Percentiles rank a stretch among this genome's conserved stretches.
Evolutionary conservation across 805 yeast genomes (phyloP).

Genomic region (Nakazawaea siamensis): DNA sequence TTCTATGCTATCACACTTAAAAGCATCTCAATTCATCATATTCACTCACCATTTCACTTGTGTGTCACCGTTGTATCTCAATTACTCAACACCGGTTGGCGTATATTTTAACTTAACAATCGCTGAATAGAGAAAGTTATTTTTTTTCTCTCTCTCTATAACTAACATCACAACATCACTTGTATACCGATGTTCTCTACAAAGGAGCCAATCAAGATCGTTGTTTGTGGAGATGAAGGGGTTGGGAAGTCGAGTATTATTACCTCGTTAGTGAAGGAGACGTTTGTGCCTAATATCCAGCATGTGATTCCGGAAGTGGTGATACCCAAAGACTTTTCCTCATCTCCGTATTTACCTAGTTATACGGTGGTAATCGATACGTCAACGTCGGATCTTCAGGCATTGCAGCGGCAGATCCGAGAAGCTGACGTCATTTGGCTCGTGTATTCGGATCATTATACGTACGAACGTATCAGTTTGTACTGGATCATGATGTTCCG

Average conservation of each 20-base stretch:
- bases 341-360: constrained; percentile 49
- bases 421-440: constrained; percentile 89
- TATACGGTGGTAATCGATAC: constrained; percentile 79
- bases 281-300: constrained; percentile 69
- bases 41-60: too few relatives aligned
- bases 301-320: constrained; percentile 77
- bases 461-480: constrained; percentile 83
- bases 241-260: constrained; percentile 81
- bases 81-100: too few relatives aligned
- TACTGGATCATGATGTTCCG: constrained; percentile 95
- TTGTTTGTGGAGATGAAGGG: constrained; percentile 90
- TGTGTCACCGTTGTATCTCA: too few relatives aligned
- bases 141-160: too few relatives aligned
- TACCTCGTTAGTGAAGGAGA: constrained; percentile 74
- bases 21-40: too few relatives aligned
- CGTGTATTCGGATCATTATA: constrained; percentile 90
- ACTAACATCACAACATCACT: too few relatives aligned
- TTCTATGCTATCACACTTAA: too few relatives aligned
- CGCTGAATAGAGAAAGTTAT: too few relatives aligned
- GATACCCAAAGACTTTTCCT: constrained; percentile 65
- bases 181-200: too few relatives aligned
- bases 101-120: too few relatives aligned
- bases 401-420: constrained; percentile 65
- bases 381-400: constrained; percentile 49
- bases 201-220: constrained; percentile 59